phyloP scores from a whole-genome alignment of 2,329 filamentous ascomycete species.

The Fusarium sp. region DNA sequence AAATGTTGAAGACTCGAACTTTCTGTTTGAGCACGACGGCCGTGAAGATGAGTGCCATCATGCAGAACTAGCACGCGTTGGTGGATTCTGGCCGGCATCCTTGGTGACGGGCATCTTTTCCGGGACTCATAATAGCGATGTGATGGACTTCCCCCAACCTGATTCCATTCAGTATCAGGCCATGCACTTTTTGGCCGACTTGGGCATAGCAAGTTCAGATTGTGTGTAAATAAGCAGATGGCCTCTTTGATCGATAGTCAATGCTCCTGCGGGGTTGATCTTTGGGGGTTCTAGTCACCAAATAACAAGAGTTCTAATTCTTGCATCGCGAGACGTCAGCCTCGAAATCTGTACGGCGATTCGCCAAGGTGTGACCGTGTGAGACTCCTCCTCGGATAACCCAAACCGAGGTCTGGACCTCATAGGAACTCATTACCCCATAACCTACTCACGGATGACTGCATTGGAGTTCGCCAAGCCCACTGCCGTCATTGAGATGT shows the following conservation, averaged over 20 bases:
- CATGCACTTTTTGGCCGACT: slow-evolving; percentile 17
- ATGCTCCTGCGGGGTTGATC: not conserved
- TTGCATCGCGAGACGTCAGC: not conserved
- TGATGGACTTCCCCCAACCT: slow-evolving; percentile 23
- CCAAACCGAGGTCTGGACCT: not conserved
- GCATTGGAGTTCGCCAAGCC: not conserved
- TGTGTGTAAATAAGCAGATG: not conserved
- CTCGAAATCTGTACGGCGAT: not conserved
- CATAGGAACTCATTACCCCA: not conserved
- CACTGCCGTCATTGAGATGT: not conserved
- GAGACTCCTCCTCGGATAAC: not conserved
- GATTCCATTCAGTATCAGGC: slow-evolving; percentile 23
- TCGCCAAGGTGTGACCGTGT: not conserved
- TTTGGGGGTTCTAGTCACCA: not conserved
- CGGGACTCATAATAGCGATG: not conserved
- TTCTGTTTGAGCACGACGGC: not conserved
- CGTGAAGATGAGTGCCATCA: not conserved
- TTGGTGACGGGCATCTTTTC: slow-evolving; percentile 17
- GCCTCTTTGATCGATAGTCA: not conserved
- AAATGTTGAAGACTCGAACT: not conserved
- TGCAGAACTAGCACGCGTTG: not conserved
- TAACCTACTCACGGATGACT: not conserved
- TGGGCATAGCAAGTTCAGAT: slow-evolving; percentile 9
- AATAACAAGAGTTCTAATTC: not conserved
- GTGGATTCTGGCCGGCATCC: slow-evolving; percentile 10